Conservation (phyloP, 2,329 filamentous ascomycete genomes). For the Exophiala spinifera region DNA sequence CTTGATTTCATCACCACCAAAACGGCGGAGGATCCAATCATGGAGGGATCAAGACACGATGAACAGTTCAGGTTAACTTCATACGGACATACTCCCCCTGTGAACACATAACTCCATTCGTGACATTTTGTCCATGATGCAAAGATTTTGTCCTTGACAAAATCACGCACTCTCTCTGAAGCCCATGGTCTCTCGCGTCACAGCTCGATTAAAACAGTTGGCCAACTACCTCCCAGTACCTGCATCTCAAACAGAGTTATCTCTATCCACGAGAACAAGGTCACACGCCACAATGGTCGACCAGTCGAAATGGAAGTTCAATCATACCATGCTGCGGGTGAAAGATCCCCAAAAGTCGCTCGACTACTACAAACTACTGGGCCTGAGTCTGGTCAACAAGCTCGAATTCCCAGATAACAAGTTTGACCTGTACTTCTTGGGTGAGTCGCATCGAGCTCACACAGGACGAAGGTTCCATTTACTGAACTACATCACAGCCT, state of each 20-base stretch:
- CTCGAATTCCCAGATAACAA: constrained; percentile 80
- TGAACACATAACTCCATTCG: not conserved
- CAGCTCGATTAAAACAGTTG: constrained; percentile 4
- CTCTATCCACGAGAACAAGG: not conserved
- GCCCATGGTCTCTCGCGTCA: not conserved
- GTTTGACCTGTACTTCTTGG: constrained; percentile 91
- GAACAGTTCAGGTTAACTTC: not conserved
- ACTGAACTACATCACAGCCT: constrained; percentile 51
- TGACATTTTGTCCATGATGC: not conserved
- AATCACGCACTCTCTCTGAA: not conserved
- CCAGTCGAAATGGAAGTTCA: constrained; percentile 60
- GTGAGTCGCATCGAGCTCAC: not conserved
- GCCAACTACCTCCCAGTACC: not conserved
- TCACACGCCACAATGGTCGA: constrained; percentile 27
- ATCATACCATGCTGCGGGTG: constrained; percentile 75
- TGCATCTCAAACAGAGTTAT: not conserved
- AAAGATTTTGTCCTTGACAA: not conserved
- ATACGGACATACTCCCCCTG: not conserved
- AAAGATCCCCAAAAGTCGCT: constrained; percentile 67
- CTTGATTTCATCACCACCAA: constrained; percentile 1
- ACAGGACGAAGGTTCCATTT: not conserved
- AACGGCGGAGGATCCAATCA: not conserved
- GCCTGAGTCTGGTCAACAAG: constrained; percentile 79
- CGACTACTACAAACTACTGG: constrained; percentile 91
- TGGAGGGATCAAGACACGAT: not conserved